Evolutionary conservation across 495 filamentous ascomycete species (phyloP).

Genomic region (Daldinia caldariorum): DNA sequence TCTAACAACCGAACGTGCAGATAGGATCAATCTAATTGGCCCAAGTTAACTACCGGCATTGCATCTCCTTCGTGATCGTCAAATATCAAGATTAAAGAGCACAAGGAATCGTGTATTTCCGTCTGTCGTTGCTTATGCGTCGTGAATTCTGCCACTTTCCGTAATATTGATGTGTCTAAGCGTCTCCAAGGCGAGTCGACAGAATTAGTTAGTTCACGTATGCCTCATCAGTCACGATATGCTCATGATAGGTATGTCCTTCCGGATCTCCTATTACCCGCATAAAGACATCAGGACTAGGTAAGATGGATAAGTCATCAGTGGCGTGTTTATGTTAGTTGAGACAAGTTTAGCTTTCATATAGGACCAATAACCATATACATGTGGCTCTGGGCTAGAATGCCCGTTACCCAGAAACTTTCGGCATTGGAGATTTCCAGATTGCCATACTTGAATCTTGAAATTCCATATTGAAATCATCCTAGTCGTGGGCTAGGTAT

Average conservation of each 20-base stretch:
- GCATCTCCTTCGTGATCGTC: not conserved
- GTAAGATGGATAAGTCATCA: not conserved
- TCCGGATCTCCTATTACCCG: not conserved
- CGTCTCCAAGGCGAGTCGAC: not conserved
- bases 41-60: not conserved
- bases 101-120: not conserved
- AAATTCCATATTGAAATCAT: not conserved
- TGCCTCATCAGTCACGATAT: not conserved
- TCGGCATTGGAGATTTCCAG: not conserved
- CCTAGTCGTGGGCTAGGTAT: not conserved
- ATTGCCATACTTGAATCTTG: not conserved
- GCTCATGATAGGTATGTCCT: not conserved
- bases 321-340: not conserved
- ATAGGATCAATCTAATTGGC: not conserved
- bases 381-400: not conserved
- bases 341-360: not conserved
- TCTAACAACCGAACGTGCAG: not conserved
- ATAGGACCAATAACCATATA: not conserved
- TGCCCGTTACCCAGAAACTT: not conserved
- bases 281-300: not conserved
- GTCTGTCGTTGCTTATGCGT: not conserved
- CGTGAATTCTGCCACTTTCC: conserved; percentile 1
- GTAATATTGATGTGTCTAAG: conserved; percentile 3
- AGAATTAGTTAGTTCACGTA: not conserved
- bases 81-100: not conserved